These are phyloP conservation scores for Cladobotryum protrusum DNA, from an alignment of 2,329 filamentous ascomycete species.

Conservation along the genomic window DNA sequence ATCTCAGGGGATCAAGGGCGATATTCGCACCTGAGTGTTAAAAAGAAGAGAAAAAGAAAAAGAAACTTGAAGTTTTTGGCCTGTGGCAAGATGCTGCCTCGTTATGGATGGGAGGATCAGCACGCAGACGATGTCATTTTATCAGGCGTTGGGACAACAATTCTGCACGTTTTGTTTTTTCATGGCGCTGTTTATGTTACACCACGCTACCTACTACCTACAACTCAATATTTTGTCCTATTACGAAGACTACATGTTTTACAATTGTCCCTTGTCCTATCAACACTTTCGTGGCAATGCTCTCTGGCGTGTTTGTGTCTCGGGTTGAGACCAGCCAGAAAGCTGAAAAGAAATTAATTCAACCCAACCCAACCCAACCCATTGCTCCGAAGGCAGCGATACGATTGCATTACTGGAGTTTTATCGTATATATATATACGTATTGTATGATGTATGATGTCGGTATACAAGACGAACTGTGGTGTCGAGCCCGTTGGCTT, in stretches of 20 bases:
- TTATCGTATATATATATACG: too few relatives aligned
- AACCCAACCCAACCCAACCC: background rate
- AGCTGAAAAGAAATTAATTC: background rate
- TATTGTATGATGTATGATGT: too few relatives aligned
- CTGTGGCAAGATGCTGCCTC: too few relatives aligned
- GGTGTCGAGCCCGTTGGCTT: too few relatives aligned
- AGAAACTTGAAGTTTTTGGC: background rate
- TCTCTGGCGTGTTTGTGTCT: background rate
- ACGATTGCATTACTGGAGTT: too few relatives aligned
- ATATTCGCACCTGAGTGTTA: too few relatives aligned
- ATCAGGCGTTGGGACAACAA: slow-evolving; percentile 7
- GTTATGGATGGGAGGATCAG: background rate
- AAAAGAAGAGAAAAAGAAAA: too few relatives aligned
- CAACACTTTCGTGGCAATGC: background rate
- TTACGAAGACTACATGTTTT: slow-evolving; percentile 2
- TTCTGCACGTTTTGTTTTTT: background rate
- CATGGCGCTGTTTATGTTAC: background rate
- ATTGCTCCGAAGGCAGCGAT: background rate
- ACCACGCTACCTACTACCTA: background rate
- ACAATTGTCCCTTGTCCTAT: too few relatives aligned
- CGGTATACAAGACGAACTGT: too few relatives aligned
- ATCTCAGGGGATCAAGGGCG: too few relatives aligned
- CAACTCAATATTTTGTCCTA: slow-evolving; percentile 8
- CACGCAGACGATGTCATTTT: background rate
- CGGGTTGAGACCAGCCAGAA: background rate